These are phyloP conservation scores for Termitomyces sp. DNA, from an alignment of 768 basidiomycete genomes.

Conservation along the genomic window DNA sequence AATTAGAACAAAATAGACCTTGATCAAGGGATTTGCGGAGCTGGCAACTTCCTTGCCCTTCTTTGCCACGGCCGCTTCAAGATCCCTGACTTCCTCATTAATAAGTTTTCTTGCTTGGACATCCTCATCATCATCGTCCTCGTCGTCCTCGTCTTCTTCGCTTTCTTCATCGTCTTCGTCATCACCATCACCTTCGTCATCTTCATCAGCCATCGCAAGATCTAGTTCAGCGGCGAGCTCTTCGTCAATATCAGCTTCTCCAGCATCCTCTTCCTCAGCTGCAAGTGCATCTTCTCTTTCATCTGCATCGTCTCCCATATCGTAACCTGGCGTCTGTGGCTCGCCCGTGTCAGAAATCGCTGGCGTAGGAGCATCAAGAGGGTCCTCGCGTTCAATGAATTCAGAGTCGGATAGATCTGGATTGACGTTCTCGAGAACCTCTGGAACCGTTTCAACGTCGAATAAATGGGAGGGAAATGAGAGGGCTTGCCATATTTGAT, in stretches of 20 bases:
- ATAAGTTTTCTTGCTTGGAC: conserved; percentile 73
- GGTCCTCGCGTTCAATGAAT: conserved; percentile 65
- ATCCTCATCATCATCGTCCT: conserved; percentile 81
- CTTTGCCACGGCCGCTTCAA: conserved; percentile 84
- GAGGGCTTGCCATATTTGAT: conserved; percentile 65
- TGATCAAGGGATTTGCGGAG: conserved; percentile 83
- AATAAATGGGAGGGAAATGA: background rate
- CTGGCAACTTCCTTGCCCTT: conserved; percentile 80
- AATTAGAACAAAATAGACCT: conserved; percentile 35
- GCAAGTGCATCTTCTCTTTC: conserved; percentile 54
- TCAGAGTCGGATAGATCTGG: conserved; percentile 89
- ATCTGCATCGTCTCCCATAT: conserved; percentile 50
- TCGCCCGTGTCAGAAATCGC: conserved; percentile 66
- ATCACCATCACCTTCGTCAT: conserved; percentile 52
- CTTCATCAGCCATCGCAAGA: conserved; percentile 70
- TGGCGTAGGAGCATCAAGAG: conserved; percentile 69
- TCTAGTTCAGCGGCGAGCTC: conserved; percentile 87
- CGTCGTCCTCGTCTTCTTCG: conserved; percentile 69
- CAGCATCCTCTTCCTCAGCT: conserved; percentile 57
- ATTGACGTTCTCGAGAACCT: conserved; percentile 85
- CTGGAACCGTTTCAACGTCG: conserved; percentile 29
- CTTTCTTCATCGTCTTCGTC: conserved; percentile 62
- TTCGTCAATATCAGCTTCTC: conserved; percentile 80
- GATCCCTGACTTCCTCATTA: conserved; percentile 84
- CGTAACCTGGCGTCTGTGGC: conserved; percentile 52